A percentile compares a stretch with the other conserved stretches of the same genome.
Evolutionary conservation across 495 filamentous ascomycete species (phyloP).

Genomic region (Rhypophila decipiens): DNA sequence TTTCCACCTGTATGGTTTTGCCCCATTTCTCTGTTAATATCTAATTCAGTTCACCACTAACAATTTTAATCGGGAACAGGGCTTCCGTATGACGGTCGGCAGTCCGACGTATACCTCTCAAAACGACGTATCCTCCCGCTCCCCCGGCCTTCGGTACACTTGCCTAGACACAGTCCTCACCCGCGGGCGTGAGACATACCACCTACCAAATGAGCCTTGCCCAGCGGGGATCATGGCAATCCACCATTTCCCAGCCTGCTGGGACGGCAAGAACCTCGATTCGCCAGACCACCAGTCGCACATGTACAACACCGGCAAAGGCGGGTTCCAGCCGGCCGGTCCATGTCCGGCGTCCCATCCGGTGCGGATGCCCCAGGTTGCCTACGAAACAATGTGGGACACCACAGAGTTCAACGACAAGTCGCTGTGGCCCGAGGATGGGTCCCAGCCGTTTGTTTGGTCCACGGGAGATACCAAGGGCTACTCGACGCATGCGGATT

Average conservation of each 20-base stretch:
- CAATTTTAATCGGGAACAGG: too few relatives aligned
- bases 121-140: too few relatives aligned
- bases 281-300: constrained; percentile 47
- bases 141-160: constrained; percentile 36
- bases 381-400: constrained; percentile 43
- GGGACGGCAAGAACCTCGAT: constrained; percentile 50
- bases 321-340: constrained; percentile 28
- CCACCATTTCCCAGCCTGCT: constrained; percentile 44
- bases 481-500: constrained; percentile 11
- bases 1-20: constrained; percentile 32
- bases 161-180: constrained; percentile 30
- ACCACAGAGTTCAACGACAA: constrained; percentile 35
- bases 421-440: constrained; percentile 35
- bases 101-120: constrained; percentile 27
- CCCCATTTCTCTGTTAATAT: too few relatives aligned
- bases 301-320: constrained; percentile 31
- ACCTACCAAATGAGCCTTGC: constrained; percentile 38
- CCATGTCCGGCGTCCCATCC: constrained; percentile 41
- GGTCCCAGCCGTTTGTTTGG: constrained; percentile 37
- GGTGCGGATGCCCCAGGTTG: constrained; percentile 35
- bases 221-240: constrained; percentile 38
- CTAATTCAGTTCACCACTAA: too few relatives aligned
- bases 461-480: constrained; percentile 9
- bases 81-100: constrained; percentile 47
- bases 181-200: constrained; percentile 26